These are phyloP conservation scores for Solanum corneliomulleri DNA, from an alignment of 257 asterid genomes.

Conservation along the genomic window DNA sequence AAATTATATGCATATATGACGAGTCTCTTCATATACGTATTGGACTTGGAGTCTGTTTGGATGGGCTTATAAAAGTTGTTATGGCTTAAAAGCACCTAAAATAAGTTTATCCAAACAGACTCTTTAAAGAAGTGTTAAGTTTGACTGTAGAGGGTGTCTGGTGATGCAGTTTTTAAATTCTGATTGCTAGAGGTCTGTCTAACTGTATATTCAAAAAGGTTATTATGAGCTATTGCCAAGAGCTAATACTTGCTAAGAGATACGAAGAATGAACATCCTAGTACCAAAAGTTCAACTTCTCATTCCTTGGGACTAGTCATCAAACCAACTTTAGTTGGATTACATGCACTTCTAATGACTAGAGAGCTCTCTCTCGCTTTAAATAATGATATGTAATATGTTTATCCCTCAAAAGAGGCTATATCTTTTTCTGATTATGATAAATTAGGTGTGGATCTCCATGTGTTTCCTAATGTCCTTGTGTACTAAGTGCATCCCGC, in stretches of 20 bases:
- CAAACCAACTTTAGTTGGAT: neutral
- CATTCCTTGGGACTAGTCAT: neutral
- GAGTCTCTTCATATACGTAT: neutral
- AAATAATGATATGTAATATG: neutral
- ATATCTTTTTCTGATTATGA: neutral
- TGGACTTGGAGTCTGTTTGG: neutral
- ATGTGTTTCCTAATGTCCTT: neutral
- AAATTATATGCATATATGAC: neutral
- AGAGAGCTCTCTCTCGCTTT: neutral
- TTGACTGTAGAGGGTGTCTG: neutral
- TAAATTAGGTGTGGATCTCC: neutral
- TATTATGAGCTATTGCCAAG: neutral
- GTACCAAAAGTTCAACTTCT: neutral
- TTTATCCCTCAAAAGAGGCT: neutral
- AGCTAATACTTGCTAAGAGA: neutral
- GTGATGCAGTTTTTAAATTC: neutral
- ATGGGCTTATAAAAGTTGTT: neutral
- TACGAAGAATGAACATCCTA: neutral
- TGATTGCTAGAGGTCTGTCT: neutral
- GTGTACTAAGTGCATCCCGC: neutral
- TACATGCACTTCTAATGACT: neutral
- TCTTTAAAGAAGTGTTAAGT: neutral
- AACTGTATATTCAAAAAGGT: neutral
- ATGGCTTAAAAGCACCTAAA: neutral
- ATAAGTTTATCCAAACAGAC: neutral